Base-by-base conservation (phyloP, 192 early-diverging fungal species). In the Podila minutissima region DNA sequence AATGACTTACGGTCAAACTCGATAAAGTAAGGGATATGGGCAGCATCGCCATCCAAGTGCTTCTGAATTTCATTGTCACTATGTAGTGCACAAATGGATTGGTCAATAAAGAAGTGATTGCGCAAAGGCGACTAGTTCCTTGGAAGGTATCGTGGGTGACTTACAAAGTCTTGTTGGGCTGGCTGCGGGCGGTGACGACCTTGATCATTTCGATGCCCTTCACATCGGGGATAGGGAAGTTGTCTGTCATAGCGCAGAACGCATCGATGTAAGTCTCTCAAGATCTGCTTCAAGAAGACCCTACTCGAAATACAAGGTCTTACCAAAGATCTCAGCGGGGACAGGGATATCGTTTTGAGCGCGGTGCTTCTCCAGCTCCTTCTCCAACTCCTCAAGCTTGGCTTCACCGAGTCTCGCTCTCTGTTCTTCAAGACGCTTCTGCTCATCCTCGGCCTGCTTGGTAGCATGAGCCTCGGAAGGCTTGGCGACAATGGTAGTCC, bases 401-500 rank as follows among this genome's bases (percentile, higher is more conserved):
- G 73, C 59, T 6, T 79, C 71, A 2, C 89, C 89, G 32, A 89
- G 85, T 20, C 75, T 70, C 26, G 64, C 33, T 20, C 82, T 69
- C 67, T 88, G 88, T 19, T 88, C 75, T 35, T 88, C 83, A 7
- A 86, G 67, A 50, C 89, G 89, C 55, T 86, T 69, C 22, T 64
- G 71, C 64, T 91, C 89, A 37, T 89, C 87, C 22, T 84, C 75
- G 1, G 76, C 71, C 37, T 85, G 72, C 37, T 86, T 83, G 15
- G 85, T 71, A 2, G 89, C 88, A 61, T 88, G 86, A 17, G 72
- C 69, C 15, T 88, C 87, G 3, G 89, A 91, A 6, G 89, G 89
- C 62, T 86, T 86, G 26, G 82, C 89, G 38, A 89, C 58, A 29
- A 91, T 71, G 13, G 76, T 85, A 6, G 87, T 85, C 41, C 77